Percentiles rank a stretch among this genome's conserved stretches.
Conservation (phyloP, 108 stramenopile genomes). For the Fistulifera solaris region DNA sequence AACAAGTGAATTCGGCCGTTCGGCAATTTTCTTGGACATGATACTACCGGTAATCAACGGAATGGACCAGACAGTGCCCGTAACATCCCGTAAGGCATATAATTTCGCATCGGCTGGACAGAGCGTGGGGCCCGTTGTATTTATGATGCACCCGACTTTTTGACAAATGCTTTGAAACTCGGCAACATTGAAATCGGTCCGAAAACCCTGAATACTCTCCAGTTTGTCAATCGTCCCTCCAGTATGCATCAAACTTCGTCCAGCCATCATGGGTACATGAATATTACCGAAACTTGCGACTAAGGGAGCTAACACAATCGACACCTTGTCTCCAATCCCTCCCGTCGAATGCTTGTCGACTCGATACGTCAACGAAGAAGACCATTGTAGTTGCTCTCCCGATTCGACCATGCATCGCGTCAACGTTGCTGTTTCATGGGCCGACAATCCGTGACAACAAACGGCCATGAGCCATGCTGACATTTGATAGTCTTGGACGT, state of each 20-base stretch:
- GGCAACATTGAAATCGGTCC: constrained; percentile 21
- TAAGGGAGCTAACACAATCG: constrained; percentile 66
- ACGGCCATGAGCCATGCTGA: constrained; percentile 84
- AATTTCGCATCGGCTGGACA: constrained; percentile 72
- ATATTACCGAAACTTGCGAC: constrained; percentile 47
- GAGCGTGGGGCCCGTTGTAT: constrained; percentile 39
- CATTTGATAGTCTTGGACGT: constrained; percentile 83
- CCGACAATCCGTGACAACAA: constrained; percentile 51
- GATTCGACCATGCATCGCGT: constrained; percentile 60
- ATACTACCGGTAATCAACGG: constrained; percentile 71
- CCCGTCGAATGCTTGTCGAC: constrained; percentile 81
- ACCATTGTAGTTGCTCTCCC: constrained; percentile 53
- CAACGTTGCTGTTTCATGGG: constrained; percentile 58
- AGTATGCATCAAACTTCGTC: constrained; percentile 76
- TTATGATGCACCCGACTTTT: constrained; percentile 49
- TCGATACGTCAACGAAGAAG: constrained; percentile 7
- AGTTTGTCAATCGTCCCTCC: constrained; percentile 86
- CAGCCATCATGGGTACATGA: constrained; percentile 78
- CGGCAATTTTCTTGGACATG: constrained; percentile 82
- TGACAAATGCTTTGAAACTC: constrained; percentile 45
- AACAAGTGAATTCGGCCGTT: constrained; percentile 60
- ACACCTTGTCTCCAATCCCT: constrained; percentile 80
- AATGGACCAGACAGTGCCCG: constrained; percentile 54
- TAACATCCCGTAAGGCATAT: constrained; percentile 80
- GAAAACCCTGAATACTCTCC: constrained; percentile 67